Conservation (phyloP, 306 rosid species). For the Corylus heterophylla region DNA sequence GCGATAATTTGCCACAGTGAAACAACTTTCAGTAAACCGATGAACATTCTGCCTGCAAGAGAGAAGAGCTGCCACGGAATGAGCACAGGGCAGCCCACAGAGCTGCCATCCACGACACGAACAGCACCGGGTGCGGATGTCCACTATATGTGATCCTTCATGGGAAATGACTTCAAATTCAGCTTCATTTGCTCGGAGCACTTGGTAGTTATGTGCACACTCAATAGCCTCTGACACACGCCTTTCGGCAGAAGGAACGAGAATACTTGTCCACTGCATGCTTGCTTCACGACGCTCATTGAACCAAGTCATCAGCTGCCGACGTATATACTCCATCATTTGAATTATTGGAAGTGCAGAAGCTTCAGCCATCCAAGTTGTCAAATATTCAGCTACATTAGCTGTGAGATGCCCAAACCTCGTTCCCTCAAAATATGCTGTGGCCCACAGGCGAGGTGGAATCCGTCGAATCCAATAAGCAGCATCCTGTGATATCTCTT, state of each 20-base stretch:
- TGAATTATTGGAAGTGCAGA: slow-evolving; percentile 59
- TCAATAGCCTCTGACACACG: slow-evolving; percentile 45
- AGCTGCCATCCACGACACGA: slow-evolving; percentile 56
- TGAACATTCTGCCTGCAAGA: slow-evolving; percentile 55
- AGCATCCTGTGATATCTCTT: slow-evolving; percentile 49
- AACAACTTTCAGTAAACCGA: slow-evolving; percentile 56
- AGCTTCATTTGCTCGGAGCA: slow-evolving; percentile 42
- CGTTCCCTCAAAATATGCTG: slow-evolving; percentile 54
- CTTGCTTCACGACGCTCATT: slow-evolving; percentile 57
- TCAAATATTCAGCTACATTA: slow-evolving; percentile 43
- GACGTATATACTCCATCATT: slow-evolving; percentile 55
- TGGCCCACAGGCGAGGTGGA: slow-evolving; percentile 51
- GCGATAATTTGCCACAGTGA: slow-evolving; percentile 50
- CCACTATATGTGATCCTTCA: slow-evolving; percentile 44
- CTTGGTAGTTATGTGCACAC: slow-evolving; percentile 36
- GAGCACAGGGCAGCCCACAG: slow-evolving; percentile 56
- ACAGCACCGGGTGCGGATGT: slow-evolving; percentile 51
- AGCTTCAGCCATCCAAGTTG: slow-evolving; percentile 49
- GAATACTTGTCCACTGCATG: slow-evolving; percentile 56
- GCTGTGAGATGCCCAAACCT: slow-evolving; percentile 56
- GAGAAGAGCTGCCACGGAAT: slow-evolving; percentile 55
- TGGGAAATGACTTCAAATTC: slow-evolving; percentile 45
- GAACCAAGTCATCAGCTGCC: slow-evolving; percentile 60
- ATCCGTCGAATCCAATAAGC: slow-evolving; percentile 53
- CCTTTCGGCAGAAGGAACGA: slow-evolving; percentile 50